phyloP scores from a whole-genome alignment of 768 basidiomycete species.

The Pleurotus cornucopiae region DNA sequence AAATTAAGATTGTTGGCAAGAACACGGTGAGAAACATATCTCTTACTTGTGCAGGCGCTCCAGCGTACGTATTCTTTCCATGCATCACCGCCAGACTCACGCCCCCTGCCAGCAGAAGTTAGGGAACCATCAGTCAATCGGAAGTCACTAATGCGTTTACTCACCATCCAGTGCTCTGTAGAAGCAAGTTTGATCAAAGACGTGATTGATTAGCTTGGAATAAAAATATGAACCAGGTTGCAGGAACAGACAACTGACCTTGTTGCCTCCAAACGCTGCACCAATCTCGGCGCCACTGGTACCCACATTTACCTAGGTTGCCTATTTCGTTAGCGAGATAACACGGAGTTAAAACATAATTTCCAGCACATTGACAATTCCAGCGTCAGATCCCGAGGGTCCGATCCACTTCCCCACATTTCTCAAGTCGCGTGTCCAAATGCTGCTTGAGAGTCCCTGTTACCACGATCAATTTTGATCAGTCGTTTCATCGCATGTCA shows the following conservation, averaged over 20 bases:
- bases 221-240: slow-evolving; percentile 10
- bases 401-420: slow-evolving; percentile 92
- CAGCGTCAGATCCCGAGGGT: slow-evolving; percentile 82
- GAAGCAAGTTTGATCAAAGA: slow-evolving; percentile 15
- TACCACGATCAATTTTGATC: slow-evolving; percentile 12
- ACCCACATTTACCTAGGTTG: slow-evolving; percentile 50
- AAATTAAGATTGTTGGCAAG: not conserved
- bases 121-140: slow-evolving; percentile 3
- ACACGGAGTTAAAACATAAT: slow-evolving; percentile 10
- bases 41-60: slow-evolving; percentile 77
- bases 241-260: slow-evolving; percentile 42
- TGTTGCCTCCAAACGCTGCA: slow-evolving; percentile 93
- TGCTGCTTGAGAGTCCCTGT: slow-evolving; percentile 82
- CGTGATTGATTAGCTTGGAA: slow-evolving; percentile 12
- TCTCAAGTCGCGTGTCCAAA: slow-evolving; percentile 85
- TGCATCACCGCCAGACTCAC: slow-evolving; percentile 97
- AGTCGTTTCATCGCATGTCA: slow-evolving; percentile 9
- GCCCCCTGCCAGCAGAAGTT: slow-evolving; percentile 55
- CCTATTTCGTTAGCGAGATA: slow-evolving; percentile 10
- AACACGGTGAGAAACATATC: not conserved
- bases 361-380: slow-evolving; percentile 80
- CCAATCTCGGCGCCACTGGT: slow-evolving; percentile 61
- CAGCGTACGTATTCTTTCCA: slow-evolving; percentile 97
- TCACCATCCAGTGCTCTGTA: slow-evolving; percentile 80
- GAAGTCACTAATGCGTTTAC: slow-evolving; percentile 18